Evolutionary conservation across 441 rosid genomes (phyloP).

Genomic region (Raphanus hybrid): DNA sequence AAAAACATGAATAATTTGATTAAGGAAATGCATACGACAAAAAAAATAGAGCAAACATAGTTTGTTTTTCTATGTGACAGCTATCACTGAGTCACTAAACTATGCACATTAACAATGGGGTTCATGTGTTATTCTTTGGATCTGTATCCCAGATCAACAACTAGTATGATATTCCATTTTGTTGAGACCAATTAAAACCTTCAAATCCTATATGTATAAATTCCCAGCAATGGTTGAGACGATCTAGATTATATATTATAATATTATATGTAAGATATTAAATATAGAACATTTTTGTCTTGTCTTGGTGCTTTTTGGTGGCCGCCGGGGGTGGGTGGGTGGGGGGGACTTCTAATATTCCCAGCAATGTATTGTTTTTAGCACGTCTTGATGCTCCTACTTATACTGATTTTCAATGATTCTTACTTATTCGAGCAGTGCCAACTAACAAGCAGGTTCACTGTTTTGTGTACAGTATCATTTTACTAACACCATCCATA

Average conservation of each 20-base stretch:
- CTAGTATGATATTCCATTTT: slow-evolving; percentile 10
- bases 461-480: slow-evolving; percentile 6
- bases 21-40: slow-evolving; percentile 22
- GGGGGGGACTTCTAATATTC: no score
- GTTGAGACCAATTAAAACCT: not conserved
- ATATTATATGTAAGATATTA: not conserved
- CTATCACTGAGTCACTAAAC: slow-evolving; percentile 40
- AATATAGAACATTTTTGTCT: slow-evolving; percentile 5
- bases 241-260: slow-evolving; percentile 4
- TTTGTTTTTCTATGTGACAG: slow-evolving; percentile 34
- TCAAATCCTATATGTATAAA: not conserved
- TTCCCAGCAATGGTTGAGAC: not conserved
- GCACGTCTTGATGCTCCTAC: no score
- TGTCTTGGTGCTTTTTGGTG: not conserved
- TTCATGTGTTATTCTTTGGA: slow-evolving; percentile 44
- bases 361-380: no score
- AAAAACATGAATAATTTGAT: not conserved
- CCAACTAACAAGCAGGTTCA: slow-evolving; percentile 21
- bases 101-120: slow-evolving; percentile 38
- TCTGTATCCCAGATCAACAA: slow-evolving; percentile 26
- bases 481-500: slow-evolving; percentile 13
- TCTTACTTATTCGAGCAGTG: slow-evolving; percentile 7
- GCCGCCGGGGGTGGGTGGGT: no score
- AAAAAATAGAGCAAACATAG: slow-evolving; percentile 28
- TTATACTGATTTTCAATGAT: slow-evolving; percentile 5